Evolutionary conservation across 805 yeast genomes (phyloP), one percentile per base, ranked within the genome.

Genomic region (Gaillardinia entomophila): DNA sequence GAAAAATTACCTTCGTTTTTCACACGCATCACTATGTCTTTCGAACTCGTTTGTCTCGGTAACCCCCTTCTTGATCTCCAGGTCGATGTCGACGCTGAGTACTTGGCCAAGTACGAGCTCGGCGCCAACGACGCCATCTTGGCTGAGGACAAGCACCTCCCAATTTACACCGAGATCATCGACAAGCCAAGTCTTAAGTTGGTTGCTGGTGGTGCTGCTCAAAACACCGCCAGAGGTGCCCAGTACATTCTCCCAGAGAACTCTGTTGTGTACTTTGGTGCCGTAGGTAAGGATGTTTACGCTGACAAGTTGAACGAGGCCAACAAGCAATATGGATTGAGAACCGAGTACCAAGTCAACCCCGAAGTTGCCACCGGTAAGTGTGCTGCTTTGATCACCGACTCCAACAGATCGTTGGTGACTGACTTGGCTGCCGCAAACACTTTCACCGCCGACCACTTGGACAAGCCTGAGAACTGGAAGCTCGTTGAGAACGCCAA

Each of bases 191-290:
- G 71, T 38, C 78, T 86, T 41, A 75, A 77, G 50, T 63, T 79
- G 40, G 77, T 90, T 47, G 98, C 99, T 41, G 99, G 99, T 49
- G 99, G 99, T 60, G 99, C 99, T 51, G 98, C 97, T 40, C 99
- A 92, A 70, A 92, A 92, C 72, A 78, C 97, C 43, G 97, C 97
- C 37, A 80, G 99, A 67, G 99, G 96, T 55, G 97, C 97, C 31
- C 97, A 90, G 57, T 90, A 86, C 66, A 62, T 87, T 35, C 73
- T 92, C 32, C 96, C 97, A 38, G 61, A 68, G 29, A 62, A 77
- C 48, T 78, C 90, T 20, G 97, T 92, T 36, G 82, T 82, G 33
- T 92, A 92, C 72, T 86, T 90, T 56, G 99, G 99, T 34, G 82
- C 95, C 31, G 97, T 90, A 41, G 98, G 98, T 55, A 75, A 84